Percentiles rank a stretch among this genome's conserved stretches.
These are phyloP conservation scores for Polyplosphaeria fusca DNA, from an alignment of 495 filamentous ascomycete species.

Conservation along the genomic window DNA sequence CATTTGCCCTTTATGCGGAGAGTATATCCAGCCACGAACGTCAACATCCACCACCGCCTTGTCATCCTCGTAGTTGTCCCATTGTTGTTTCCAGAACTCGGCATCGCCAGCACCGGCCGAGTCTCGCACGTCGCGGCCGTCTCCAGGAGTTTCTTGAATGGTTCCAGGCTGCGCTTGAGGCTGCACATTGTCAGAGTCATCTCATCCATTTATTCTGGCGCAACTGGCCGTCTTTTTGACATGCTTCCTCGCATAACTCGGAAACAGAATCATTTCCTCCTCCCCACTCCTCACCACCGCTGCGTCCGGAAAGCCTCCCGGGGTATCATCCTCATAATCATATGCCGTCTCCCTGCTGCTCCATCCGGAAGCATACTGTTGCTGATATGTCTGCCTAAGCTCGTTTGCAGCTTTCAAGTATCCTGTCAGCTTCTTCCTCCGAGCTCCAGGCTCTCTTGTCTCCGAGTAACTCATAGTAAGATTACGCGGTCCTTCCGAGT, in stretches of 20 bases:
- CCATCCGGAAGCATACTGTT: conserved; percentile 47
- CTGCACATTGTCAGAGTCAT: conserved; percentile 9
- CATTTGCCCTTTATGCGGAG: conserved; percentile 81
- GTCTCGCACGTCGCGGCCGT: conserved; percentile 41
- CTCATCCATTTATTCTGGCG: neutral
- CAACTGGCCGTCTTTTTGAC: conserved; percentile 44
- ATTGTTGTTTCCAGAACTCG: conserved; percentile 67
- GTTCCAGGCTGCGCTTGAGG: conserved; percentile 37
- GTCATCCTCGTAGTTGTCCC: conserved; percentile 68
- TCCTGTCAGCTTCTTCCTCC: conserved; percentile 77
- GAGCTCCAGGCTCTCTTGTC: conserved; percentile 57
- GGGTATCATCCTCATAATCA: conserved; percentile 59
- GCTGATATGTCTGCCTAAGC: conserved; percentile 74
- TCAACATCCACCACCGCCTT: conserved; percentile 88
- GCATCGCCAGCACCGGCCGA: conserved; percentile 48
- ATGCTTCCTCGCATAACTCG: conserved; percentile 78
- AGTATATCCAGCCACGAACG: conserved; percentile 90
- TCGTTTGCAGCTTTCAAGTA: conserved; percentile 89
- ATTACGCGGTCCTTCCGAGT: neutral
- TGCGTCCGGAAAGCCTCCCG: conserved; percentile 76
- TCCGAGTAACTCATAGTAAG: conserved; percentile 13
- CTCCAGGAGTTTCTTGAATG: conserved; percentile 41
- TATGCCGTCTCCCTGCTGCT: conserved; percentile 48
- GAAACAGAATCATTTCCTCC: conserved; percentile 93
- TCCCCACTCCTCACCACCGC: conserved; percentile 72